Evolutionary conservation across 176 grass and related monocot species (phyloP).

Genomic region (Juncus inflexus): DNA sequence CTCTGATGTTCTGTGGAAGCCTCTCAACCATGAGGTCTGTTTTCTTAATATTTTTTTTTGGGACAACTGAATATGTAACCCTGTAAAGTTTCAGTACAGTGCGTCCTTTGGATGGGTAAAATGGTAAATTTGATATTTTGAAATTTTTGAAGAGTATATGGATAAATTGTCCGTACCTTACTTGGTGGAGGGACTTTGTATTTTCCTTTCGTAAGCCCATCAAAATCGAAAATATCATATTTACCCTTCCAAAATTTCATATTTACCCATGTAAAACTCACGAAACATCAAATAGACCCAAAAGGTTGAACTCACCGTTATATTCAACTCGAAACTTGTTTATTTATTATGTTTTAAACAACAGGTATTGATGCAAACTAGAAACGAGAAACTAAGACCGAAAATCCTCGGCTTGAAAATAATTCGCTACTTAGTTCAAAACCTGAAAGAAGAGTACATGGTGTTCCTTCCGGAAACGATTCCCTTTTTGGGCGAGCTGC

Average conservation of each 20-base stretch:
- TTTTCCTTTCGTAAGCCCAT: background rate
- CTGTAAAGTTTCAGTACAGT: background rate
- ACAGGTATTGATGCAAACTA: constrained; percentile 83
- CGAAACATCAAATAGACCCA: too few relatives aligned
- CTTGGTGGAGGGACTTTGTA: too few relatives aligned
- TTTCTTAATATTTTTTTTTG: constrained; percentile 13
- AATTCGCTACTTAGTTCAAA: constrained; percentile 74
- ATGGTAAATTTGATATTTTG: background rate
- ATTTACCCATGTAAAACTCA: too few relatives aligned
- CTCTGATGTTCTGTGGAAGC: constrained; percentile 90
- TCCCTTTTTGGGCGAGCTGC: constrained; percentile 67
- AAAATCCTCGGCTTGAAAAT: constrained; percentile 81
- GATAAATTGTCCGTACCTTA: background rate
- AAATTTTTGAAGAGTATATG: background rate
- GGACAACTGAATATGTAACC: background rate
- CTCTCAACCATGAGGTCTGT: constrained; percentile 92
- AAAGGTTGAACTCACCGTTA: too few relatives aligned
- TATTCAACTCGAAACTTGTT: too few relatives aligned
- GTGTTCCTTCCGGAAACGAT: constrained; percentile 69
- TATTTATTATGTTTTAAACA: constrained; percentile 1
- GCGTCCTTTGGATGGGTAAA: background rate
- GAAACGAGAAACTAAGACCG: constrained; percentile 59
- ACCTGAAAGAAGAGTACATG: constrained; percentile 81
- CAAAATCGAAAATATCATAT: background rate
- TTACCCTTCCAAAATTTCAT: background rate